phyloP scores from a whole-genome alignment of 805 yeast species.

The Candida dendrica region DNA sequence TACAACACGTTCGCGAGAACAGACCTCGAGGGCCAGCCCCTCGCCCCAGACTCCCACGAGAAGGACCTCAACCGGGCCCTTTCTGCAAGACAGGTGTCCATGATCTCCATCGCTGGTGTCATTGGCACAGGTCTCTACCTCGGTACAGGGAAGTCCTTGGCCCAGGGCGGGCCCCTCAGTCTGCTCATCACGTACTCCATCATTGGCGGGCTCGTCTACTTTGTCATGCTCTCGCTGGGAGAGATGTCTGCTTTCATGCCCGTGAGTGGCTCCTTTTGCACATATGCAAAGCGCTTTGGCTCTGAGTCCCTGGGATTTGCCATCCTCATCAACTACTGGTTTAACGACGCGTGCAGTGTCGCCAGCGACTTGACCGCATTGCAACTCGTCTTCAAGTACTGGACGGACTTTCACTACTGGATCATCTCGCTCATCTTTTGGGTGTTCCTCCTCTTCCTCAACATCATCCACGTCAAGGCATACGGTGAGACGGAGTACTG shows the following conservation, averaged over 20 bases:
- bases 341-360: conserved; percentile 40
- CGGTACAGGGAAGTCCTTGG: conserved; percentile 44
- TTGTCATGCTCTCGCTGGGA: conserved; percentile 41
- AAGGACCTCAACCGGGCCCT: no score
- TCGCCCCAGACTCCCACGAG: no score
- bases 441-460: conserved; percentile 34
- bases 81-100: conserved; percentile 33
- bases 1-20: no score
- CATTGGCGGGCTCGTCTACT: conserved; percentile 41
- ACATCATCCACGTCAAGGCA: conserved; percentile 37
- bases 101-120: conserved; percentile 60
- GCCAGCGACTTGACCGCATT: conserved; percentile 54
- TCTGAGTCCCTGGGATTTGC: conserved; percentile 50
- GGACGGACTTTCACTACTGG: conserved; percentile 40
- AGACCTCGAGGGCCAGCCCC: no score
- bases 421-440: conserved; percentile 47
- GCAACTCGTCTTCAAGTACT: conserved; percentile 44
- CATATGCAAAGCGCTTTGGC: conserved; percentile 39
- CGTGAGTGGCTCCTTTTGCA: conserved; percentile 38
- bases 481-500: conserved; percentile 37
- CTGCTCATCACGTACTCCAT: conserved; percentile 41
- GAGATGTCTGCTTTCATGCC: conserved; percentile 43
- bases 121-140: conserved; percentile 57
- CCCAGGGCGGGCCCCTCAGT: conserved; percentile 44
- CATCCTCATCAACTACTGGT: conserved; percentile 46